Base-by-base conservation (phyloP, 768 basidiomycete genomes). In the Leccinum subtestaceum region DNA sequence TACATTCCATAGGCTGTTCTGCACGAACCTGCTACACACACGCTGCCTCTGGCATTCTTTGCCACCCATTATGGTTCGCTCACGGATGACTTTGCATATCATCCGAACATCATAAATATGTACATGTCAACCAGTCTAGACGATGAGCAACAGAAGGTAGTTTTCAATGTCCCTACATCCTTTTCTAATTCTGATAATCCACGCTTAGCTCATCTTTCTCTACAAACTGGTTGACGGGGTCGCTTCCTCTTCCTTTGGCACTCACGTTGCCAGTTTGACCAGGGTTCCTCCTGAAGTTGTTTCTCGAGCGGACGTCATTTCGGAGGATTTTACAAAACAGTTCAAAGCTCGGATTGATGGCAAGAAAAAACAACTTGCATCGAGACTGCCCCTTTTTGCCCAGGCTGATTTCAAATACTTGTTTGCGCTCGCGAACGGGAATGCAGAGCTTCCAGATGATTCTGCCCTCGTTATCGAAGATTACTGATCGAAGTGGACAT, bases 1-100 rank as follows among this genome's bases (percentile, higher is more conserved):
- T 46, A 56, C 6, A 21, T 52, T 60, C 47, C 15, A 50, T 59
- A 90, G 88, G 92, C 96, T 10, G 97, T 98, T 13, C 74, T 98
- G 19, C 97, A 99, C 71, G 86, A 96, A 69, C 82, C 98, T 15
- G 93, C 97, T 1, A 97, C 95, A 0, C 93, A 93, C 66, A 95
- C 93, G 0, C 77, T 97, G 5, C 88, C 95, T 11, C 76, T 98
- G 27, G 88, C 92, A 2, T 97, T 98, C 79, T 99, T 99, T 67
- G 96, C 97, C 40, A 99, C 97, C 0, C 97, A 99, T 73, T 99
- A 98, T 65, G 94, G 94, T 3, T 91, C 94, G 1, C 79, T 98
- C 46, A 97, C 96, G 7, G 93, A 97, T 65, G 96, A 98, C 70
- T 98, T 90, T 70, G 82, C 83, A 2, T 93, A 93, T 65, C 93